Evolutionary conservation across 768 basidiomycete species (phyloP).

Genomic region (Asterophora lycoperdoides): DNA sequence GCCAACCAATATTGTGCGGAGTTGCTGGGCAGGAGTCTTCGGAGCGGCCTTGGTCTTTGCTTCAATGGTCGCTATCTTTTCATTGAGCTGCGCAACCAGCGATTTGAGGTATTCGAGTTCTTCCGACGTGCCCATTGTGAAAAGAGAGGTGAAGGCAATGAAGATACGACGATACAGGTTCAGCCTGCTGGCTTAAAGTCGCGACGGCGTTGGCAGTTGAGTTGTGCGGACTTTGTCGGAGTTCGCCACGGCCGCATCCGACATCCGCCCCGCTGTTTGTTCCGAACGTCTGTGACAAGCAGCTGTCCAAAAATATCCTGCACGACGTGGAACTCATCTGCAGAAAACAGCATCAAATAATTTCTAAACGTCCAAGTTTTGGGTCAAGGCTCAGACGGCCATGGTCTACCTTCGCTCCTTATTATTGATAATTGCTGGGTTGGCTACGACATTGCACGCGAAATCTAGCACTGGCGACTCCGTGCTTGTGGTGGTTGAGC

Average conservation of each 20-base stretch:
- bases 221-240: conserved; percentile 29
- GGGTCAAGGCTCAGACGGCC: conserved; percentile 8
- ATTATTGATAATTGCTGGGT: conserved; percentile 28
- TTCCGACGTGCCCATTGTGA: conserved; percentile 57
- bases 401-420: conserved; percentile 39
- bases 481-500: conserved; percentile 83
- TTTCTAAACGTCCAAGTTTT: conserved; percentile 10
- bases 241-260: conserved; percentile 8
- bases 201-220: conserved; percentile 12
- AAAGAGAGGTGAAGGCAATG: conserved; percentile 8
- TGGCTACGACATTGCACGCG: conserved; percentile 38
- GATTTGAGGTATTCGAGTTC: conserved; percentile 95
- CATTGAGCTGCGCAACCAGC: conserved; percentile 85
- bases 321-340: conserved; percentile 21
- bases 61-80: conserved; percentile 84
- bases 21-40: conserved; percentile 68
- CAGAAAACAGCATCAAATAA: conserved; percentile 10
- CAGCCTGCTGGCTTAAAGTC: conserved; percentile 18
- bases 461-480: conserved; percentile 79
- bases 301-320: conserved; percentile 18
- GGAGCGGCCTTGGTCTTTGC: conserved; percentile 49
- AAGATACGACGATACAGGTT: conserved; percentile 9
- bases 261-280: conserved; percentile 12
- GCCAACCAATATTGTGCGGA: conserved; percentile 89
- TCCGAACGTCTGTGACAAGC: conserved; percentile 13